Base-by-base conservation (phyloP, 2,329 filamentous ascomycete genomes). In the Verticillium albo-atrum region DNA sequence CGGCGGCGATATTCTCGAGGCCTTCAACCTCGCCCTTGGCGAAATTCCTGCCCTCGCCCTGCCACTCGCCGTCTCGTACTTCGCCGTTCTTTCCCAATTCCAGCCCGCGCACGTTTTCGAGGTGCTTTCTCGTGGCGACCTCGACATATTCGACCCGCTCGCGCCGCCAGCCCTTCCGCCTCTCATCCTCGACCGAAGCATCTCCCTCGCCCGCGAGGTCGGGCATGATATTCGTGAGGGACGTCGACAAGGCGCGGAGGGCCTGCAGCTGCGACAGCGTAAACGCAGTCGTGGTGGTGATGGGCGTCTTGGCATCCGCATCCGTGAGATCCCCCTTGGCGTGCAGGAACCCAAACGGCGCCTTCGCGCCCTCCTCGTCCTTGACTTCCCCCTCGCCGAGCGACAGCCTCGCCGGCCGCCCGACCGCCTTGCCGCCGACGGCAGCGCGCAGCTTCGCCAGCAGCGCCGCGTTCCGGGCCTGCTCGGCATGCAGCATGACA, bases 121-220 rank as follows among this genome's bases (percentile, higher is more conserved):
- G 77, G 70, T 96, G 90, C 61, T 89, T 82, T 65, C 86, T 80
- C 56, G 91, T 90, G 68, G 92, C 88, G 58, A 83, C 83, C 74
- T 97, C 93, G 55, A 98, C 87, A 71, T 98, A 98, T 65, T 89
- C 84, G 59, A 89, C 81, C 61, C 94, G 81, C 71, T 95, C 87
- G 57, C 87, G 83, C 42, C 87, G 82, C 77, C 86, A 90, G 53
- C 82, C 82, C 68, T 81, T 79, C 57, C 78, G 69, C 67, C 67
- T 60, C 30, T 71, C 69, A 3, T 73, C 68, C 1, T 65, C 59
- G 55, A 52, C 63, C 62, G 55, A 56, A 28, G 58, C 51, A 35
- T 55, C 60, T n/a, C 26, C 28, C 9, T 51, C 37, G 17, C 30
- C 23, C 5, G 37, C 72, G 28, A 96, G 75, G 61, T 88, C 86